Conservation (phyloP, 2,329 filamentous ascomycete genomes). For the Penicillium sp. region DNA sequence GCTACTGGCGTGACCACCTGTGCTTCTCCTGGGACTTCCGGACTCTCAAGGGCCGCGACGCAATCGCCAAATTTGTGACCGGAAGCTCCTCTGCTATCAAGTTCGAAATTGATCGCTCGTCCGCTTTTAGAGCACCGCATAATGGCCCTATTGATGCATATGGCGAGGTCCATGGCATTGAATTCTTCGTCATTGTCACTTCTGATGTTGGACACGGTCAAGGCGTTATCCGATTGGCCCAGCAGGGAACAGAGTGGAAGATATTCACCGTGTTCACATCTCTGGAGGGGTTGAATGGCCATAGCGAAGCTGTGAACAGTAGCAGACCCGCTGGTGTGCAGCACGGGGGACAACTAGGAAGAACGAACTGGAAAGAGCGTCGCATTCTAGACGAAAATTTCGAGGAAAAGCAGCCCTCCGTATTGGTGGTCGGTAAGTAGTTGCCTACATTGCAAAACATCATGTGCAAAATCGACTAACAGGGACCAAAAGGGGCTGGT, state of each 20-base stretch:
- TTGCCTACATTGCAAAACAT: background rate
- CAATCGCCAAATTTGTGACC: constrained; percentile 36
- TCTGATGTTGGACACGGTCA: constrained; percentile 55
- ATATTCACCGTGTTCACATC: constrained; percentile 64
- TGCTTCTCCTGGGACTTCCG: constrained; percentile 56
- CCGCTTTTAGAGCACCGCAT: constrained; percentile 46
- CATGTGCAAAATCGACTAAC: constrained; percentile 3
- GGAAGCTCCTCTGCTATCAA: constrained; percentile 45
- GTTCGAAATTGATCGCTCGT: constrained; percentile 49
- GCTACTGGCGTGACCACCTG: constrained; percentile 61
- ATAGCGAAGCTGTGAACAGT: constrained; percentile 50
- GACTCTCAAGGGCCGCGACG: constrained; percentile 50
- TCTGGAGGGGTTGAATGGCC: constrained; percentile 53
- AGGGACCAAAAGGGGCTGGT: constrained; percentile 50
- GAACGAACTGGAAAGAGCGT: constrained; percentile 61
- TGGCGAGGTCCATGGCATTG: constrained; percentile 53
- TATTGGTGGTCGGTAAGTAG: constrained; percentile 59
- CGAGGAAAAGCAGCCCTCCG: constrained; percentile 53
- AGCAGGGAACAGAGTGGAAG: constrained; percentile 53
- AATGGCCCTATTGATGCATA: constrained; percentile 49
- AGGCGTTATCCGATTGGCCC: constrained; percentile 55
- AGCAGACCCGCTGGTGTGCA: constrained; percentile 56
- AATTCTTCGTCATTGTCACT: constrained; percentile 56
- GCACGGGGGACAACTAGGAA: constrained; percentile 52
- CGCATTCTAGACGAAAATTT: constrained; percentile 51